phyloP scores from a whole-genome alignment of 495 filamentous ascomycete species.

The Cryomyces antarcticus region DNA sequence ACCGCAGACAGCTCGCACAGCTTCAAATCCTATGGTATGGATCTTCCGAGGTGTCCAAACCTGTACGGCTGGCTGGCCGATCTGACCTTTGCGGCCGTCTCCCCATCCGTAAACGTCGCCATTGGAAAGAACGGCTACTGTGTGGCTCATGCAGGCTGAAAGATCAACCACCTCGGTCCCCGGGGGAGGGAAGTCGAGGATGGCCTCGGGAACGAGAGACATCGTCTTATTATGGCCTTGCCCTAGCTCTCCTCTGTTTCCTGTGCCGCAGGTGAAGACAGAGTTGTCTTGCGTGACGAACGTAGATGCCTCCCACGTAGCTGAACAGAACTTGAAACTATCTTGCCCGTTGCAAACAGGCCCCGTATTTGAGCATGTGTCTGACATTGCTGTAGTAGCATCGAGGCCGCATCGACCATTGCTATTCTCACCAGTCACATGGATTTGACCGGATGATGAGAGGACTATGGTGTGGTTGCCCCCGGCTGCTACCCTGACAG shows the following conservation, averaged over 20 bases:
- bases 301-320: constrained; percentile 57
- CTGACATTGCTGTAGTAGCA: neutral
- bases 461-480: constrained; percentile 78
- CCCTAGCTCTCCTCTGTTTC: constrained; percentile 52
- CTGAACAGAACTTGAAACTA: constrained; percentile 27
- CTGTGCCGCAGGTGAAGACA: constrained; percentile 43
- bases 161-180: constrained; percentile 32
- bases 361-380: too few species aligned
- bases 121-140: constrained; percentile 47
- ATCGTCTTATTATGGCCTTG: constrained; percentile 22
- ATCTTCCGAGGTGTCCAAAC: constrained; percentile 40
- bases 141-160: constrained; percentile 56
- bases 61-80: constrained; percentile 32
- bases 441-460: constrained; percentile 32
- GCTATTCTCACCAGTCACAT: constrained; percentile 37
- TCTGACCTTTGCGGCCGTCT: constrained; percentile 59
- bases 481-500: constrained; percentile 38
- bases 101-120: constrained; percentile 83
- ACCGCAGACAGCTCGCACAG: constrained; percentile 47
- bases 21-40: constrained; percentile 29
- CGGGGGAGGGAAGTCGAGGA: constrained; percentile 41
- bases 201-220: constrained; percentile 9
- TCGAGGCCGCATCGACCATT: neutral
- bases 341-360: neutral
- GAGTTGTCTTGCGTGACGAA: constrained; percentile 27